phyloP scores from a whole-genome alignment of 148 eudicot species.

The Camellia lanceoleosa region DNA sequence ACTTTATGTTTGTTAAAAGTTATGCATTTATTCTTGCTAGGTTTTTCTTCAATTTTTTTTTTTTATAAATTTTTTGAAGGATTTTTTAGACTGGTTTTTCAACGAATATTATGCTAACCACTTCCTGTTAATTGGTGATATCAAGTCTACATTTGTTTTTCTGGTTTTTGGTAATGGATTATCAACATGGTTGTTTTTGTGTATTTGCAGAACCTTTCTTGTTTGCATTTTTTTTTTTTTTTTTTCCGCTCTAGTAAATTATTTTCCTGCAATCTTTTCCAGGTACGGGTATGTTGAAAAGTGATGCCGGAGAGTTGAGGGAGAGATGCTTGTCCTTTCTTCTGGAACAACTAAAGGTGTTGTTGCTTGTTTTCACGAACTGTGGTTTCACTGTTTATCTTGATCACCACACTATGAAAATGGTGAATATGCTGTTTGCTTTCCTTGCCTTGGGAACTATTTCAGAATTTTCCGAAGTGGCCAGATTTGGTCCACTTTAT shows the following conservation, averaged over 20 bases:
- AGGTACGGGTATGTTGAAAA: constrained; percentile 74
- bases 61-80: neutral
- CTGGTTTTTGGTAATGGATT: neutral
- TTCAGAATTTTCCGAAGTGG: neutral
- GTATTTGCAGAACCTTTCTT: neutral
- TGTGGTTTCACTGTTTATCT: neutral
- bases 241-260: neutral
- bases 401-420: neutral
- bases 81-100: too few relatives aligned
- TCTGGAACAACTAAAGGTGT: constrained; percentile 65
- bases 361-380: constrained; percentile 1
- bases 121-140: constrained; percentile 7
- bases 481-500: neutral
- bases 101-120: neutral
- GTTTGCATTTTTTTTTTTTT: neutral
- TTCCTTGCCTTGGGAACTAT: neutral
- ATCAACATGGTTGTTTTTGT: neutral
- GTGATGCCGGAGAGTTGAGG: constrained; percentile 60
- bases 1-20: too few relatives aligned
- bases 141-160: neutral
- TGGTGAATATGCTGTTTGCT: constrained; percentile 2
- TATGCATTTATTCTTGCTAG: neutral
- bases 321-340: constrained; percentile 65
- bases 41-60: neutral
- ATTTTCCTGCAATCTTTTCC: constrained; percentile 9